Conservation (phyloP, 106 monocot species). For the Dioscorea alata region DNA sequence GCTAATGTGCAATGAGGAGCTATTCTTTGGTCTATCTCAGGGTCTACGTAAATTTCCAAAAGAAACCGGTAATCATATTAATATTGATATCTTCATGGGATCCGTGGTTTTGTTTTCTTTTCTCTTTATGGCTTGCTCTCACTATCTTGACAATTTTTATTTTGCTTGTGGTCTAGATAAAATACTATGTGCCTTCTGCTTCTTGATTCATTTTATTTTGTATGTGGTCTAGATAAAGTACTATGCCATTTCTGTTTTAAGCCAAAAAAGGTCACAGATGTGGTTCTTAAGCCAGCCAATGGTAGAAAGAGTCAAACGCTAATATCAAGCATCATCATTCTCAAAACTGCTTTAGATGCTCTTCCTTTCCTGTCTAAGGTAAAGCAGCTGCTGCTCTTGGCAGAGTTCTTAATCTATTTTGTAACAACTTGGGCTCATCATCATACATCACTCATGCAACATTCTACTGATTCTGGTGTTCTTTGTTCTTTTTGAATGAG, state of each 20-base stretch:
- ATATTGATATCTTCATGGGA: background rate
- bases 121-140: background rate
- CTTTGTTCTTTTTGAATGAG: too few relatives aligned
- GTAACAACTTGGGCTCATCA: too few relatives aligned
- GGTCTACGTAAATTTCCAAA: constrained; percentile 96
- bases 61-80: constrained; percentile 61
- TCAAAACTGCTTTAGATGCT: constrained; percentile 83
- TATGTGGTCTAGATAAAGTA: constrained; percentile 55
- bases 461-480: too few relatives aligned
- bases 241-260: constrained; percentile 97
- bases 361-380: constrained; percentile 93
- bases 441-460: too few relatives aligned
- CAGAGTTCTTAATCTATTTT: too few relatives aligned
- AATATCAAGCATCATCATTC: constrained; percentile 83
- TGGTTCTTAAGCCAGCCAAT: constrained; percentile 53
- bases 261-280: constrained; percentile 62
- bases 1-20: constrained; percentile 83
- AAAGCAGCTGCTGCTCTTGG: background rate
- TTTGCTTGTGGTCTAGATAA: constrained; percentile 40
- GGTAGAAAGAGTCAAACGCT: constrained; percentile 84
- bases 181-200: constrained; percentile 92
- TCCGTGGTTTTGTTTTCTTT: background rate
- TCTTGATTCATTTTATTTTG: constrained; percentile 1
- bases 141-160: background rate
- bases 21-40: constrained; percentile 96